Evolutionary conservation across 768 basidiomycete species (phyloP).

Genomic region (Lactifluus hygrophoroides): DNA sequence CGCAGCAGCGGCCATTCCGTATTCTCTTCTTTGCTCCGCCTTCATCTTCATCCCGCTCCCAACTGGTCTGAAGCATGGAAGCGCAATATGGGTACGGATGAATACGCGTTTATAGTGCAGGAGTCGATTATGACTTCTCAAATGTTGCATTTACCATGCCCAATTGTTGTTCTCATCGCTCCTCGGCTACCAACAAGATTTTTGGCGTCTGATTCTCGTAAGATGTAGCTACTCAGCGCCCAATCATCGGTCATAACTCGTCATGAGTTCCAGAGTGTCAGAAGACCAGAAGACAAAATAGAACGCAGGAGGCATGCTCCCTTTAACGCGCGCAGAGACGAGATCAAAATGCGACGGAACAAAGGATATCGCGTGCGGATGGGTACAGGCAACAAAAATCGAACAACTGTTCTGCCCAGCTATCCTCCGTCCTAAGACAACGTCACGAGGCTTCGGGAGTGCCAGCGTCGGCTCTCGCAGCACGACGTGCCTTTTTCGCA

Average conservation of each 20-base stretch:
- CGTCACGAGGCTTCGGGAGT: constrained; percentile 3
- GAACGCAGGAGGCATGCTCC: not conserved
- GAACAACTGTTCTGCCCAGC: not conserved
- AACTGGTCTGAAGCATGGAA: no score
- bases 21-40: no score
- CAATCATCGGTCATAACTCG: no score
- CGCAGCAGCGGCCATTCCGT: no score
- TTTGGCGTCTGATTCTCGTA: no score
- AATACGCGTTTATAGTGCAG: no score
- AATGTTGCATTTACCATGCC: no score
- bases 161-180: no score
- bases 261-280: not conserved
- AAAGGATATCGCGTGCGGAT: not conserved
- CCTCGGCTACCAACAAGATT: not conserved
- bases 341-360: not conserved
- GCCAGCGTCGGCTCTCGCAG: constrained; percentile 44
- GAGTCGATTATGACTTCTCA: no score
- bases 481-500: constrained; percentile 80
- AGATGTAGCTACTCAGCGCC: no score
- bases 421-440: not conserved
- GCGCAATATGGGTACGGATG: no score
- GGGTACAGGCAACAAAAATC: not conserved
- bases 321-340: not conserved
- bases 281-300: not conserved
- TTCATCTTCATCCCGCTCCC: no score